Evolutionary conservation across 768 basidiomycete species (phyloP).

Genomic region (Boletus vermiculosoides): DNA sequence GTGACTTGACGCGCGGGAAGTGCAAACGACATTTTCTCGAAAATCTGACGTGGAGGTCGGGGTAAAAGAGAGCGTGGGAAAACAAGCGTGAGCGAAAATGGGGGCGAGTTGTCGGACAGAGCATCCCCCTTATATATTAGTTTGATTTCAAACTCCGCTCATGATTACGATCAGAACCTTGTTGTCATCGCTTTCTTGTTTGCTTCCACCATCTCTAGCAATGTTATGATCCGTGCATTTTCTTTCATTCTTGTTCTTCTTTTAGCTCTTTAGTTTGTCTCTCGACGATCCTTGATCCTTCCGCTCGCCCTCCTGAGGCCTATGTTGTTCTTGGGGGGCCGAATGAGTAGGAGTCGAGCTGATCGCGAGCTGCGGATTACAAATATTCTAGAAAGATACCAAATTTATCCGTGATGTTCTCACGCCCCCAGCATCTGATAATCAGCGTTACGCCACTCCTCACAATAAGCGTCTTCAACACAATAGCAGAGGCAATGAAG

Average conservation of each 20-base stretch:
- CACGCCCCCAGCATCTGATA: conserved; percentile 8
- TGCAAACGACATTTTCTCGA: conserved; percentile 51
- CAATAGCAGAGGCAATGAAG: not conserved
- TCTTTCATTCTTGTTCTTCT: not conserved
- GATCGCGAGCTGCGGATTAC: conserved; percentile 4
- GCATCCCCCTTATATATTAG: conserved; percentile 28
- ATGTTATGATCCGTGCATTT: conserved; percentile 12
- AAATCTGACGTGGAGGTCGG: conserved; percentile 23
- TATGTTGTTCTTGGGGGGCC: not conserved
- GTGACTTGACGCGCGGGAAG: conserved; percentile 78
- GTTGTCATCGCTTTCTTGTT: conserved; percentile 15
- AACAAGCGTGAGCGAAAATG: conserved; percentile 27
- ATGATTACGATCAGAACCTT: conserved; percentile 20
- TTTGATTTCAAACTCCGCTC: conserved; percentile 30
- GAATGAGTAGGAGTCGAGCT: not conserved
- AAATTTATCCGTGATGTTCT: conserved; percentile 15
- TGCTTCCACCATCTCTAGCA: conserved; percentile 25
- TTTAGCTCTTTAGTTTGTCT: not conserved
- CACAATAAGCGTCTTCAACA: not conserved
- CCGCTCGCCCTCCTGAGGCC: not conserved
- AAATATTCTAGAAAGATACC: conserved; percentile 30
- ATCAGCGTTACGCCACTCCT: conserved; percentile 2
- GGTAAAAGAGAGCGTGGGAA: conserved; percentile 28
- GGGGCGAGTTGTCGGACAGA: conserved; percentile 11
- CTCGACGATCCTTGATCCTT: not conserved